Base-by-base conservation (phyloP, 305 asterid genomes). In the Plantago rigida region DNA sequence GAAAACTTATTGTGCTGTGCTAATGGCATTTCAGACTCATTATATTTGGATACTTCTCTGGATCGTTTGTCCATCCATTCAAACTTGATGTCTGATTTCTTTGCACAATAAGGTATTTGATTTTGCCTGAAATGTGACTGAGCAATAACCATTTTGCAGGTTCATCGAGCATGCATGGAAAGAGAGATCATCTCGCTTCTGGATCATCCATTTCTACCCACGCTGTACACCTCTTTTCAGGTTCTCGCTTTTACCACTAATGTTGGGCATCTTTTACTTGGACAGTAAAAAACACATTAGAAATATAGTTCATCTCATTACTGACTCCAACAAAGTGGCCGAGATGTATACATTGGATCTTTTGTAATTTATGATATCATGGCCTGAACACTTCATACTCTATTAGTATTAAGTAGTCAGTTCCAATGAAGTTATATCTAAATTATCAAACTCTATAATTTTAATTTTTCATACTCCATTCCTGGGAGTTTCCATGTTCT, bases 151-250 rank as follows among this genome's bases (percentile, higher is more conserved):
- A 66, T 56, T 68, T 49, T 75, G 69, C 90, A 93, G 99, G 99
- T 93, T 74, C 99, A 93, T 68, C 84, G 99, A 69, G 95, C 97
- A 59, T 87, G 96, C 73, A 66, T 85, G 63, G 99, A 93, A 73
- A 85, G 96, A 71, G 99, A 93, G 74, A 80, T 93, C 66, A 89
- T 89, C 65, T 80, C 97, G 22, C 77, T 78, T 66, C 80, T 93
- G 57, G 99, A 93, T 73, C 99, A 93, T 82, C 99, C 99, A 62
- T 87, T 93, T 79, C 97, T 93, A 73, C 99, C 96, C 54, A 70
- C 99, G 5, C 75, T 93, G 29, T 93, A 93, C 73, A 59, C 88
- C 68, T 93, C 99, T 49, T 93, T 89, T 77, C 92, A 93, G 99
- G 99, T 89, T 79, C 63, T 22, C 26, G 22, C 45, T 71, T 59